Conservation (phyloP, 768 basidiomycete species). For the Clitopilus hobsonii region DNA sequence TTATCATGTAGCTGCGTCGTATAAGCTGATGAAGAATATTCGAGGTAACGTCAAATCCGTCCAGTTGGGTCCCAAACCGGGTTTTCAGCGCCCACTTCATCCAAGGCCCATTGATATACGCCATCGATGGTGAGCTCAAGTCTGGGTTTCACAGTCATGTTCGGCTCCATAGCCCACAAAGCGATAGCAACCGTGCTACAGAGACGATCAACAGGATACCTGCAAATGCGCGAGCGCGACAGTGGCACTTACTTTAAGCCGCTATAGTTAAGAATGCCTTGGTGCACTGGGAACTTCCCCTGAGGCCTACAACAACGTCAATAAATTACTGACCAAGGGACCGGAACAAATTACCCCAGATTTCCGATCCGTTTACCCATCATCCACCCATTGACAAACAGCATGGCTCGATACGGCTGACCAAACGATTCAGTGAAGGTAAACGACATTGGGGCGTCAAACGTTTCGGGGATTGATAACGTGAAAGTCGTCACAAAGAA, state of each 20-base stretch:
- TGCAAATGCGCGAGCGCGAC: neutral
- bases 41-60: slow-evolving; percentile 13
- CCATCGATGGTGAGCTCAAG: slow-evolving; percentile 52
- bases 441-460: slow-evolving; percentile 72
- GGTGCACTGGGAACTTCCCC: slow-evolving; percentile 75
- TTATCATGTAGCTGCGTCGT: no score
- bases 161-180: slow-evolving; percentile 61
- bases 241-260: slow-evolving; percentile 57
- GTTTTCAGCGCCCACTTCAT: slow-evolving; percentile 48
- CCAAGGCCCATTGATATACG: slow-evolving; percentile 62
- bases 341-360: slow-evolving; percentile 41
- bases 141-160: slow-evolving; percentile 40
- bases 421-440: slow-evolving; percentile 54
- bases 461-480: slow-evolving; percentile 48
- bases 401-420: slow-evolving; percentile 64
- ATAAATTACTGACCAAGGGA: slow-evolving; percentile 1
- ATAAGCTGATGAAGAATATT: no score
- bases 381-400: slow-evolving; percentile 89
- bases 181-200: slow-evolving; percentile 56
- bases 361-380: slow-evolving; percentile 81
- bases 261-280: slow-evolving; percentile 71
- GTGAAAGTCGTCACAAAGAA: slow-evolving; percentile 78
- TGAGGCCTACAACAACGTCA: slow-evolving; percentile 49
- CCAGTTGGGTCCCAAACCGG: slow-evolving; percentile 47
- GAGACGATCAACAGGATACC: neutral